phyloP scores from a whole-genome alignment of 2,329 filamentous ascomycete species.

The Clonostachys rhizophaga region DNA sequence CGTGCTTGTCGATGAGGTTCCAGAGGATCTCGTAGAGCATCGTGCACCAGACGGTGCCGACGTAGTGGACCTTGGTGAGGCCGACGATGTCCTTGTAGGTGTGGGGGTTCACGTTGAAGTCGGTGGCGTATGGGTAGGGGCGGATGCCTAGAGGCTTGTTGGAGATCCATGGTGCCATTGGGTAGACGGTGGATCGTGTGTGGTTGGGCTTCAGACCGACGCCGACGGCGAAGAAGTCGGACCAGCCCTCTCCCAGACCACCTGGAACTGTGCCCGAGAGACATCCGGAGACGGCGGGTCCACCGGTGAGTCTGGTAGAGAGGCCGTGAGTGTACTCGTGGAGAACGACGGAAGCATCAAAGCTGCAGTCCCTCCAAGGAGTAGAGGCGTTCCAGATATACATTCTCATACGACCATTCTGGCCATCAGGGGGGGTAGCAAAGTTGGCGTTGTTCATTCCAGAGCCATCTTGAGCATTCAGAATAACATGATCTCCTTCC shows the following conservation, averaged over 20 bases:
- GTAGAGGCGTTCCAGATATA: slow-evolving; percentile 46
- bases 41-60: slow-evolving; percentile 47
- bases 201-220: slow-evolving; percentile 39
- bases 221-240: slow-evolving; percentile 64
- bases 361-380: slow-evolving; percentile 47
- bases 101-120: slow-evolving; percentile 40
- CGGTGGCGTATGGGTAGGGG: slow-evolving; percentile 46
- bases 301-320: slow-evolving; percentile 54
- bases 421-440: slow-evolving; percentile 46
- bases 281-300: slow-evolving; percentile 46
- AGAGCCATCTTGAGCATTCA: slow-evolving; percentile 52
- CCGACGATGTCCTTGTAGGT: slow-evolving; percentile 39
- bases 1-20: slow-evolving; percentile 52
- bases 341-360: slow-evolving; percentile 55
- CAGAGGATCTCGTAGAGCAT: slow-evolving; percentile 52
- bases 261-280: slow-evolving; percentile 41
- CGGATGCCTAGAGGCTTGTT: slow-evolving; percentile 40
- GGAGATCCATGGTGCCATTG: slow-evolving; percentile 44
- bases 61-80: slow-evolving; percentile 31
- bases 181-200: slow-evolving; percentile 37
- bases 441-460: slow-evolving; percentile 55
- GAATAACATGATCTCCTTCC: slow-evolving; percentile 46
- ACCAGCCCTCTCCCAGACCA: slow-evolving; percentile 56
- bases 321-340: slow-evolving; percentile 55
- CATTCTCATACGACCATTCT: slow-evolving; percentile 51